phyloP scores from a whole-genome alignment of 495 filamentous ascomycete genomes.

The Margaritispora aquatica region DNA sequence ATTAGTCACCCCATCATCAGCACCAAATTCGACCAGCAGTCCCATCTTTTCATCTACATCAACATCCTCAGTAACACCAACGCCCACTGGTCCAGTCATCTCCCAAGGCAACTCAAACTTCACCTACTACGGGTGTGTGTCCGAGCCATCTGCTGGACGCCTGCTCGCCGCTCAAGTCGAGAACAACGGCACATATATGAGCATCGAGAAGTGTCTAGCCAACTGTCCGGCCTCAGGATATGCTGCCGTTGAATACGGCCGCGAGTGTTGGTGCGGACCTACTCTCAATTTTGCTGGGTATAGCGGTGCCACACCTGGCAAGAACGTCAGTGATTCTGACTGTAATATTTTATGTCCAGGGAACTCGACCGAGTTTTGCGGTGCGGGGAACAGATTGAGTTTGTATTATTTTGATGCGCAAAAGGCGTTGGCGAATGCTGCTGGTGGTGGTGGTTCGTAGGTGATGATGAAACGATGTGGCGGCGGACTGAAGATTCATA shows the following conservation, averaged over 20 bases:
- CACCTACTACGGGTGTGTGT: constrained; percentile 24
- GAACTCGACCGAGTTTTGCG: constrained; percentile 34
- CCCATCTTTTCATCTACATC: too few species aligned
- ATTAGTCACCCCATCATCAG: neutral
- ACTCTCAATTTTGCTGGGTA: constrained; percentile 11
- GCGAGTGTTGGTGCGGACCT: constrained; percentile 17
- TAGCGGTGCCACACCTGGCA: neutral
- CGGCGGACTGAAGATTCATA: neutral
- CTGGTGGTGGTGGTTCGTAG: neutral
- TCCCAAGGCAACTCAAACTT: constrained; percentile 24
- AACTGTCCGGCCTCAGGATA: constrained; percentile 6
- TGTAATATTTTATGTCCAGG: constrained; percentile 38
- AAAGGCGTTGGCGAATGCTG: constrained; percentile 3
- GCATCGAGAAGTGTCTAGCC: constrained; percentile 18
- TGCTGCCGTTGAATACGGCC: constrained; percentile 21
- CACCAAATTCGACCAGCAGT: neutral
- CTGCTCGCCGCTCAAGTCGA: constrained; percentile 18
- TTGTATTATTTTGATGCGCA: constrained; percentile 8
- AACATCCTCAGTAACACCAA: neutral
- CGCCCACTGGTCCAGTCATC: constrained; percentile 9
- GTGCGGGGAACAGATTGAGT: constrained; percentile 30
- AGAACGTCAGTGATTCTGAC: constrained; percentile 1
- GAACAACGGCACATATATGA: constrained; percentile 21
- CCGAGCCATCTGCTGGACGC: constrained; percentile 20
- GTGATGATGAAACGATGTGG: neutral